Evolutionary conservation across 1,284 basidiomycete genomes (phyloP), one percentile per base, ranked within the genome.

Genomic region (Cryptococcus sp.): DNA sequence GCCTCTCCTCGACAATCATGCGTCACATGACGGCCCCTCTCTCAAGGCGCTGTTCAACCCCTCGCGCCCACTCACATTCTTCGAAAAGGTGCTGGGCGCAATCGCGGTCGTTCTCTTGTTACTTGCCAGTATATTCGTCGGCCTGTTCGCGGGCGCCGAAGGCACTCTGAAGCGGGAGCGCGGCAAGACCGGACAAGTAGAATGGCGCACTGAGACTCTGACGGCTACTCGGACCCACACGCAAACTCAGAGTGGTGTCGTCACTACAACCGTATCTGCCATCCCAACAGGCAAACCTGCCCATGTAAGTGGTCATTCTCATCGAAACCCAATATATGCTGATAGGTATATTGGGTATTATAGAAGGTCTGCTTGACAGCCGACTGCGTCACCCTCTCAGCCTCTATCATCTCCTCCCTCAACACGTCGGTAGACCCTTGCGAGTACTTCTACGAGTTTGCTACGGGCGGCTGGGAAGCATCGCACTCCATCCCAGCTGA

Each of bases 361-460:
- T 66, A 88, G 86, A 80, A 84, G 56, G 73, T 85, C 5, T 99
- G 95, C 80, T 80, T 89, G 41, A 86, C 89, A 7, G 75, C 88
- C 17, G 85, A 88, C 62, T 99, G 95, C 72, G 88, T 98, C 53
- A 80, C 87, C 47, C 83, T 94, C 15, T 88, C 95, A 4, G 88
- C 91, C 3, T 84, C 87, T 1, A 88, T 99, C 59, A 81, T 98
- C 25, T 85, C 87, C 23, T 86, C 87, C 3, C 80, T 99, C 49
- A 93, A 99, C 75, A 83, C 84, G 15, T 82, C 87, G 3, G 84
- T 89, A 65, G 91, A 98, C 75, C 95, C 95, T 0, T 99, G 95
- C 79, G 90, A 97, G 67, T 88, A 94, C 78, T 98, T 98, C 75
- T 97, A 95, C 75, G 84, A 88, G 63, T 99, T 89, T 78, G 86